These are phyloP conservation scores for Apium graveolens DNA, from an alignment of 129 eudicot species.

Conservation along the genomic window DNA sequence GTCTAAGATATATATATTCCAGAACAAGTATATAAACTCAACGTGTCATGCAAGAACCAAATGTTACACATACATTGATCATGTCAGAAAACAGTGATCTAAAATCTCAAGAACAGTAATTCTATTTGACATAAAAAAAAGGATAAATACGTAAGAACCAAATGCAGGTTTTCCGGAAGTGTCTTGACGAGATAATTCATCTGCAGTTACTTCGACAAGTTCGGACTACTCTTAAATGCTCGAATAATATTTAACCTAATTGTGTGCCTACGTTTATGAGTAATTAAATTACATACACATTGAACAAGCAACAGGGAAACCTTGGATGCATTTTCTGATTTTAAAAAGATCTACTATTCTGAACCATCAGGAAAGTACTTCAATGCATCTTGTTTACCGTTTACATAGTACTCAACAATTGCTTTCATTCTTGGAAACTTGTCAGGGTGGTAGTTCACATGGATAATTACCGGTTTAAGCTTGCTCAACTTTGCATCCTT, in stretches of 20 bases:
- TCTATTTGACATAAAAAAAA: background rate
- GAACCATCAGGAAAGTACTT: slow-evolving; percentile 48
- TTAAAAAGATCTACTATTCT: background rate
- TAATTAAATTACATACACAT: background rate
- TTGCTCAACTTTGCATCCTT: slow-evolving; percentile 31
- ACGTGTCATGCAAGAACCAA: too few species aligned
- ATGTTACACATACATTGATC: too few species aligned
- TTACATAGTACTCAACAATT: slow-evolving; percentile 36
- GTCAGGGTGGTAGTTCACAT: slow-evolving; percentile 45
- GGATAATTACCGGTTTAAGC: slow-evolving; percentile 42
- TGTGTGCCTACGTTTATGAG: background rate
- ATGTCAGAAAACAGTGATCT: too few species aligned
- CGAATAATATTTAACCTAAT: background rate
- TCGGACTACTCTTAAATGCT: background rate
- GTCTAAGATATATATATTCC: too few species aligned
- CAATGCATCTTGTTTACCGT: slow-evolving; percentile 41
- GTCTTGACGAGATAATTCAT: background rate
- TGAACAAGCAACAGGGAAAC: background rate
- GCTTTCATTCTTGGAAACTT: slow-evolving; percentile 44
- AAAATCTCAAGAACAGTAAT: background rate
- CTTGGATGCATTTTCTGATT: background rate
- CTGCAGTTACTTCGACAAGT: background rate
- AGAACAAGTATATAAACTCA: too few species aligned
- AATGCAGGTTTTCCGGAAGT: background rate
- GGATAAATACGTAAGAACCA: background rate